Conservation (phyloP, 202 grass and related monocot species). For the Dendrocalamus latiflorus region DNA sequence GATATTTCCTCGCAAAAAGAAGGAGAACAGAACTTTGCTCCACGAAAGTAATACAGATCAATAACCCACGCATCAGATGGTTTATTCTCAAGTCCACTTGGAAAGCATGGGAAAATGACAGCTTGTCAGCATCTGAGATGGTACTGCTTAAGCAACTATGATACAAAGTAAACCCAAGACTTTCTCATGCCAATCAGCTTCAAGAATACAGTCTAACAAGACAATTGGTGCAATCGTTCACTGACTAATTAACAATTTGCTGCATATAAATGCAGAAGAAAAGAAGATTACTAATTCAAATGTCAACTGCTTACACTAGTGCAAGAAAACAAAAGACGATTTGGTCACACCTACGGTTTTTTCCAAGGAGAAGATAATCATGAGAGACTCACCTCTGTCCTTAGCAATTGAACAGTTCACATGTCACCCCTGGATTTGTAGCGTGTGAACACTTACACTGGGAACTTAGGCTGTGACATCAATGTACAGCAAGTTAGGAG, state of each 20-base stretch:
- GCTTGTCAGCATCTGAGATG: too few species aligned
- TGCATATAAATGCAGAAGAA: conserved; percentile 9
- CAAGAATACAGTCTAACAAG: neutral
- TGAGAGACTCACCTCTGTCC: neutral
- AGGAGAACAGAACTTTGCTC: neutral
- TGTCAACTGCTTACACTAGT: conserved; percentile 38
- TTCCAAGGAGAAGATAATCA: conserved; percentile 1
- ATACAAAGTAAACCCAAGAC: conserved; percentile 29
- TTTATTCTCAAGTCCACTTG: too few species aligned
- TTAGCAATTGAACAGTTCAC: conserved; percentile 2
- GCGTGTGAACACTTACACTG: conserved; percentile 34
- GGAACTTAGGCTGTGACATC: conserved; percentile 32
- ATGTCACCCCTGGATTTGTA: conserved; percentile 21
- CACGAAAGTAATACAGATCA: neutral
- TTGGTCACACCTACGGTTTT: conserved; percentile 6
- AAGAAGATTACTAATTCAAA: conserved; percentile 32
- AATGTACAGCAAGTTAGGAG: conserved; percentile 4
- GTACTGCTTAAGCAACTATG: conserved; percentile 17
- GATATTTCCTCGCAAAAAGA: neutral
- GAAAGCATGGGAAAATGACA: too few species aligned
- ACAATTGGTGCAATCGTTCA: conserved; percentile 4
- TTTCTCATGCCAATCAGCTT: conserved; percentile 13
- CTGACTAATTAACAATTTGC: neutral
- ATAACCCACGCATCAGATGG: neutral
- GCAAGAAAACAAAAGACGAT: conserved; percentile 28